A percentile compares a stretch with the other conserved stretches of the same genome.
phyloP scores from a whole-genome alignment of 345 rosid species.

The Garcia nutans region DNA sequence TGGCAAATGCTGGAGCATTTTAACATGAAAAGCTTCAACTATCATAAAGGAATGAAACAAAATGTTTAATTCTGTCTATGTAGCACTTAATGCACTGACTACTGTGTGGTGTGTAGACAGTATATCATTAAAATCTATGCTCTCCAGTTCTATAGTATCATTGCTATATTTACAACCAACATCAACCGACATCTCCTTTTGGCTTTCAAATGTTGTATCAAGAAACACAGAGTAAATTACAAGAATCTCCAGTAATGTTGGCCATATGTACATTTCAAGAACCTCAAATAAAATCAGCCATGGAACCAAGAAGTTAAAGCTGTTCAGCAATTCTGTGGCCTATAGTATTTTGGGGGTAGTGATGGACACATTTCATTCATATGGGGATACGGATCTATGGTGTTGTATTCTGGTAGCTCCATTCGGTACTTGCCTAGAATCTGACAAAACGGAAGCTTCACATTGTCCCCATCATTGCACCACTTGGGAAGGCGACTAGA shows the following conservation, averaged over 20 bases:
- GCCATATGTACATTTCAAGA: neutral
- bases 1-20: neutral
- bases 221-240: neutral
- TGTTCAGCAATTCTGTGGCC: constrained; percentile 64
- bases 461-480: constrained; percentile 85
- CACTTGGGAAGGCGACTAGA: constrained; percentile 82
- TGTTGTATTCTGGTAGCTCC: constrained; percentile 90
- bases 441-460: constrained; percentile 87
- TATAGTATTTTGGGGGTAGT: constrained; percentile 74
- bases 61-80: neutral
- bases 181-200: neutral
- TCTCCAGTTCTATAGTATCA: constrained; percentile 6
- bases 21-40: neutral
- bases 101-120: neutral
- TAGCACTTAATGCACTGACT: neutral
- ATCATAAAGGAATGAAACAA: neutral
- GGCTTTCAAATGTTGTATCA: constrained; percentile 1
- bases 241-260: neutral
- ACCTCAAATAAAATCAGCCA: neutral
- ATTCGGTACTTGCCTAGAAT: constrained; percentile 83
- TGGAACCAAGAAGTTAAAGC: neutral
- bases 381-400: constrained; percentile 80
- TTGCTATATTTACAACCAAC: constrained; percentile 23
- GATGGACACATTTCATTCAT: constrained; percentile 93
- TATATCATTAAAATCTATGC: neutral